Percentiles rank a stretch among this genome's conserved stretches.
phyloP scores from a whole-genome alignment of 805 yeast genomes.

The Komagataella pseudopastoris region DNA sequence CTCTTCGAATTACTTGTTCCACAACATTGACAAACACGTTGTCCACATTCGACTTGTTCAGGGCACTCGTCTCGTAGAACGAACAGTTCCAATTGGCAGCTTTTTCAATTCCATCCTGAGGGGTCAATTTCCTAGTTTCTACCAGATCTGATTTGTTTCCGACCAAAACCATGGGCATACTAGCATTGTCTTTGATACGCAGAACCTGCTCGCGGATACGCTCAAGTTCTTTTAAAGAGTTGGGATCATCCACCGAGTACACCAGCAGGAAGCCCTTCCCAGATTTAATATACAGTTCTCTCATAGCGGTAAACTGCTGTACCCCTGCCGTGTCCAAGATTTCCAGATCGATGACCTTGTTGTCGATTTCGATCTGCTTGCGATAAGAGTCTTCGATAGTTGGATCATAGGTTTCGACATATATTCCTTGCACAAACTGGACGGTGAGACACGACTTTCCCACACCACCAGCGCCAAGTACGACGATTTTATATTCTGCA shows the following conservation, averaged over 20 bases:
- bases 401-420: conserved; percentile 88
- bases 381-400: conserved; percentile 94
- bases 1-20: conserved; percentile 77
- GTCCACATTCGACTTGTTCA: conserved; percentile 77
- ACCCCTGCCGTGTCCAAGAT: conserved; percentile 55
- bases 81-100: conserved; percentile 85
- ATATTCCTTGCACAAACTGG: conserved; percentile 82
- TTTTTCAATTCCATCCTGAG: conserved; percentile 72
- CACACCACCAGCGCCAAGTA: conserved; percentile 94
- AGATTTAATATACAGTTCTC: conserved; percentile 75
- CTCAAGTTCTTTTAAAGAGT: conserved; percentile 62
- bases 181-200: conserved; percentile 62
- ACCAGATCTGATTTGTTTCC: conserved; percentile 86
- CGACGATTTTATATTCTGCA: conserved; percentile 75
- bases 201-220: conserved; percentile 75
- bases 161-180: conserved; percentile 80
- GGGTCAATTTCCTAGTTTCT: conserved; percentile 59
- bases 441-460: conserved; percentile 92
- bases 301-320: conserved; percentile 90
- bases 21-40: conserved; percentile 84
- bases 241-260: conserved; percentile 45
- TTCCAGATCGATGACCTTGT: conserved; percentile 75
- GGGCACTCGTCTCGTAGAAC: conserved; percentile 89
- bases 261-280: conserved; percentile 64
- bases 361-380: conserved; percentile 80